A percentile compares a stretch with the other conserved stretches of the same genome.
Evolutionary conservation across 2,329 filamentous ascomycete genomes (phyloP).

Genomic region (Exophiala spinifera): DNA sequence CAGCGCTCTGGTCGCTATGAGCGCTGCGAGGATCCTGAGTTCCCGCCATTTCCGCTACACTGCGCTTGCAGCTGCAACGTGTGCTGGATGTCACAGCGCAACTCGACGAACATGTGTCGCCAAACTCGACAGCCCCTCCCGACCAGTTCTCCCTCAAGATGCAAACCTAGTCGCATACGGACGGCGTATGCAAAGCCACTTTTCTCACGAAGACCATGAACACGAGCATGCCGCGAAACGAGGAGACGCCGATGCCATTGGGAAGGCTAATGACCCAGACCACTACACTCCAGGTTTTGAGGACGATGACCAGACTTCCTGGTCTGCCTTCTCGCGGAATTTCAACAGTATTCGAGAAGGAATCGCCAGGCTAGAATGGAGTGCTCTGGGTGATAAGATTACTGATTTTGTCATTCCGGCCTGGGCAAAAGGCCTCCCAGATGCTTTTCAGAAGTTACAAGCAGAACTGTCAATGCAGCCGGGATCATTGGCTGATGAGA

Average conservation of each 20-base stretch:
- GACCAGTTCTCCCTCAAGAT: conserved; percentile 12
- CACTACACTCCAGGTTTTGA: conserved; percentile 21
- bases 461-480: conserved; percentile 82
- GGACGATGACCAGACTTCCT: conserved; percentile 39
- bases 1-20: conserved; percentile 27
- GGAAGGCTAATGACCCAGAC: conserved; percentile 19
- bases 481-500: conserved; percentile 84
- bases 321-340: conserved; percentile 51
- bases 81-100: conserved; percentile 18
- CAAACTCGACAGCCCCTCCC: conserved; percentile 22
- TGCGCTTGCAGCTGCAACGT: conserved; percentile 18
- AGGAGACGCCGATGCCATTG: conserved; percentile 19
- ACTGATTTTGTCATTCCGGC: conserved; percentile 73
- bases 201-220: conserved; percentile 13
- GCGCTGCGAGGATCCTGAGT: conserved; percentile 26
- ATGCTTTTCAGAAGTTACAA: conserved; percentile 77
- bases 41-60: conserved; percentile 14
- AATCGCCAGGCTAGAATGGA: conserved; percentile 42
- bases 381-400: conserved; percentile 52
- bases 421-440: conserved; percentile 76
- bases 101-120: conserved; percentile 4
- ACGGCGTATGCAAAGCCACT: conserved; percentile 15
- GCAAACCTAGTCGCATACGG: conserved; percentile 13
- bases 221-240: conserved; percentile 7
- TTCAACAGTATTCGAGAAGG: conserved; percentile 41